These are phyloP conservation scores for Boletus sp. DNA, from an alignment of 1,284 basidiomycete species.

Conservation along the genomic window DNA sequence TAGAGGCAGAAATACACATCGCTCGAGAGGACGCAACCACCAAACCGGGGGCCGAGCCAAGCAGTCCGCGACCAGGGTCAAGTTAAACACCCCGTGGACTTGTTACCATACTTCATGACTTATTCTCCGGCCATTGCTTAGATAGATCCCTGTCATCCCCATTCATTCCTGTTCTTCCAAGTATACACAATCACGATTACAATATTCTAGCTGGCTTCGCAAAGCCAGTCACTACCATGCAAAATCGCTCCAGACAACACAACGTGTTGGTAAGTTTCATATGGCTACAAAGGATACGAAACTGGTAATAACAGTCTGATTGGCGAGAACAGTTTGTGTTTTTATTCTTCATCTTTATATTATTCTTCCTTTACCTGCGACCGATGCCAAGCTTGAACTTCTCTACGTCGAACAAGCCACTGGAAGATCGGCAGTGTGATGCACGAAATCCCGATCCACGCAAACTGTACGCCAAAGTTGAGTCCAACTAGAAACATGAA, in stretches of 20 bases:
- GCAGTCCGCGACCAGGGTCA: conserved; percentile 21
- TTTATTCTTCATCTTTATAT: background rate
- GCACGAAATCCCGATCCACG: conserved; percentile 51
- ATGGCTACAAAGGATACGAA: background rate
- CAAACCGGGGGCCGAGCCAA: conserved; percentile 24
- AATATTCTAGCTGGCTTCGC: background rate
- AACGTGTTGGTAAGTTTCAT: background rate
- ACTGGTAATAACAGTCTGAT: background rate
- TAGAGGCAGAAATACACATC: conserved; percentile 77
- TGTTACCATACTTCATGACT: conserved; percentile 9
- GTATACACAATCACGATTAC: conserved; percentile 12
- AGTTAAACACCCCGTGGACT: conserved; percentile 14
- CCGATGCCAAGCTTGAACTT: conserved; percentile 25
- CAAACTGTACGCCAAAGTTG: conserved; percentile 57
- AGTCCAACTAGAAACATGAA: conserved; percentile 42
- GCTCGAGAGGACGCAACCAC: conserved; percentile 32
- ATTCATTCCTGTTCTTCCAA: conserved; percentile 20
- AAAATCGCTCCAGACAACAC: background rate
- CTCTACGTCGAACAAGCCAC: conserved; percentile 33
- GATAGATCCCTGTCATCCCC: conserved; percentile 21
- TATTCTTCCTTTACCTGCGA: conserved; percentile 16
- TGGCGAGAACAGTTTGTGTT: too few relatives aligned
- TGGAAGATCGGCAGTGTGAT: conserved; percentile 49
- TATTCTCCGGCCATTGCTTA: conserved; percentile 21
- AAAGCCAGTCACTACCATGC: background rate